Base-by-base conservation (phyloP, 192 early-diverging fungal genomes). In the Coemansia sp. region DNA sequence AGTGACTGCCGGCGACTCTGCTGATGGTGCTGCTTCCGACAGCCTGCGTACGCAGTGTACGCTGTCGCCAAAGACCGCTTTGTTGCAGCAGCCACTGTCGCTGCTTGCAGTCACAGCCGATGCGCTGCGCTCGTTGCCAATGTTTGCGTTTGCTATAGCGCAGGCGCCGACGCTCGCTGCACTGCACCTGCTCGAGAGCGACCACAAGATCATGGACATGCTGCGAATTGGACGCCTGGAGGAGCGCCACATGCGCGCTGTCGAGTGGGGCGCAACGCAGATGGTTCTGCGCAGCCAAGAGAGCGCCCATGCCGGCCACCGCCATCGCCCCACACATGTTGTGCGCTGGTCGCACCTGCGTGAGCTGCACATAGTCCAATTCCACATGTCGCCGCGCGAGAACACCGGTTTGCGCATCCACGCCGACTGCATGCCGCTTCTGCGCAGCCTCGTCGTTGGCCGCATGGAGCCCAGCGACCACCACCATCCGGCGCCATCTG, bases 61-160 rank as follows among this genome's bases (percentile, higher is more conserved):
- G 39, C 39, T 41, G 39, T 8, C 9, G 39, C 41, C 14, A 21
- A 18, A 41, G 20, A 38, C 24, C 33, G 16, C 26, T n/a, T 38
- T 39, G 35, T n/a, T 7, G 34, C 21, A 45, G 34, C 55, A 60
- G 15, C 45, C 72, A 12, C 66, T 68, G 14, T 23, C 52, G 0
- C 46, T 56, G 62, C 72, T 73, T 43, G 72, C 66, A 33, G 66
- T 73, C 36, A 73, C 72, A 12, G 72, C 61, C 44, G 72, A 73
- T 63, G 72, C 72, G 2, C 62, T 73, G 66, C 72, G 72, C 20
- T 67, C 72, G 18, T 65, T 61, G 5, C 39, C 66, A 0, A 66
- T 73, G 44, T 68, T 73, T 60, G 58, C 72, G 6, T 73, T 68
- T 43, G 65, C 62, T n/a, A 41, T 73, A n/a, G 62, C 65, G 6